Percentiles rank a stretch among this genome's conserved stretches.
These are phyloP conservation scores for Boletellus sp. DNA, from an alignment of 1,284 basidiomycete species.

Conservation along the genomic window DNA sequence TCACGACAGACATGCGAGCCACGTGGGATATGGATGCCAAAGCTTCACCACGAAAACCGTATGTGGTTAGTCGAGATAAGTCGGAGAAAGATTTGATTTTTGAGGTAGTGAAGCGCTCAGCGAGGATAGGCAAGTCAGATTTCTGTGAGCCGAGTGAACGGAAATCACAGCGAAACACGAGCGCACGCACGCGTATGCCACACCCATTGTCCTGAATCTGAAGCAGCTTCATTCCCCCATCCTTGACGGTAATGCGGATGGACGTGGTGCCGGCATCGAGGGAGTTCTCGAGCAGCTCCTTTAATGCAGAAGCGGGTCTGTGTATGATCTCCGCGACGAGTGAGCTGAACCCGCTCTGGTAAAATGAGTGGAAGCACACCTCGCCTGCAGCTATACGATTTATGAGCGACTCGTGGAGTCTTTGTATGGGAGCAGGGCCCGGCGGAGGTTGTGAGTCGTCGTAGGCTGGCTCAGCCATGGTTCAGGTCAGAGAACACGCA, in stretches of 20 bases:
- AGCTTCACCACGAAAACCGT: slow-evolving; percentile 97
- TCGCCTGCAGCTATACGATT: slow-evolving; percentile 84
- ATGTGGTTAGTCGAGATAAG: slow-evolving; percentile 81
- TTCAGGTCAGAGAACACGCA: not conserved
- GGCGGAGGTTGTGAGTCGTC: slow-evolving; percentile 8
- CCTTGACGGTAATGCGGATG: slow-evolving; percentile 88
- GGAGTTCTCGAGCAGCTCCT: slow-evolving; percentile 94
- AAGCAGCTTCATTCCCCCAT: slow-evolving; percentile 92
- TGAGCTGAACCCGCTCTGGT: slow-evolving; percentile 5
- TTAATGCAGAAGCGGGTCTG: slow-evolving; percentile 91
- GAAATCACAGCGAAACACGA: not conserved
- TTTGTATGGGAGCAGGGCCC: slow-evolving; percentile 56
- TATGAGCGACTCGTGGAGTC: slow-evolving; percentile 71
- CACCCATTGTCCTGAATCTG: slow-evolving; percentile 97
- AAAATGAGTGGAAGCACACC: slow-evolving; percentile 37
- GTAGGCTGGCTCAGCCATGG: slow-evolving; percentile 10
- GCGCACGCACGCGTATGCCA: slow-evolving; percentile 72
- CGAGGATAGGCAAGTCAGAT: slow-evolving; percentile 85
- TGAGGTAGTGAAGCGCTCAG: slow-evolving; percentile 94
- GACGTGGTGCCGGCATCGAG: slow-evolving; percentile 90
- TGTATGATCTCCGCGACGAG: slow-evolving; percentile 81
- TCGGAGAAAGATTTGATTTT: slow-evolving; percentile 90
- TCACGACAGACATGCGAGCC: slow-evolving; percentile 83
- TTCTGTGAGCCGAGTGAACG: slow-evolving; percentile 36
- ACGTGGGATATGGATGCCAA: slow-evolving; percentile 96